Base-by-base conservation (phyloP, 2,329 filamentous ascomycete genomes). In the Diaporthe aspalathi region DNA sequence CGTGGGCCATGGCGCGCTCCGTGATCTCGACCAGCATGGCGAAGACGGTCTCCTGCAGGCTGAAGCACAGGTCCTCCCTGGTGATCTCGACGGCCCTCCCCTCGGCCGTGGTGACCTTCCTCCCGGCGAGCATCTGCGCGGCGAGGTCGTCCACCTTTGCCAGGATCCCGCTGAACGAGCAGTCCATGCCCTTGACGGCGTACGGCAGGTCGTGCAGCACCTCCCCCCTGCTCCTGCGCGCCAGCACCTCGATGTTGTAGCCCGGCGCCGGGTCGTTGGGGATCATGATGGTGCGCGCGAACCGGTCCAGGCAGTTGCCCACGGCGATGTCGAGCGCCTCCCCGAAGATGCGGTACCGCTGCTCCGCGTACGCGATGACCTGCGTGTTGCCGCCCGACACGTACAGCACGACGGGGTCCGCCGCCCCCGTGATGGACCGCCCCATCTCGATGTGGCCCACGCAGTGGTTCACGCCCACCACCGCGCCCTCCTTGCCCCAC, bases 371-470 rank as follows among this genome's bases (percentile, higher is more conserved):
- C 16, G 81, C 79, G 72, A 83, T 81, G 50, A 80, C 80, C 71
- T 81, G 77, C 29, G 76, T 76, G 73, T 82, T 81, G 71, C 96
- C 96, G 73, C 96, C 96, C 27, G 91, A 94, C 50, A 77, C 96
- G 82, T 99, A 99, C 49, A 99, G 86, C 60, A 99, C 96, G 45
- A 98, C 95, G 0, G 96, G 96, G 82, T 99, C 95, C 29, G 89
- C 84, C 20, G 96, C 94, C 72, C 94, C 93, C 5, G 96, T 98
- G 79, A 99, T 97, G 72, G 93, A 89, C 65, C 96, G 89, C 40
- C 96, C 96, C 96, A 99, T 99, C 84, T 99, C 96, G 78, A 99
- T 98, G 82, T 99, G 96, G 53, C 96, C 96, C 60, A 99, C 93
- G 82, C 96, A 99, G 83, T 99, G 96, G 83, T 99, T 99, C 32